Conservation (phyloP, 371 early-diverging fungal genomes). For the Mortierella sp. region DNA sequence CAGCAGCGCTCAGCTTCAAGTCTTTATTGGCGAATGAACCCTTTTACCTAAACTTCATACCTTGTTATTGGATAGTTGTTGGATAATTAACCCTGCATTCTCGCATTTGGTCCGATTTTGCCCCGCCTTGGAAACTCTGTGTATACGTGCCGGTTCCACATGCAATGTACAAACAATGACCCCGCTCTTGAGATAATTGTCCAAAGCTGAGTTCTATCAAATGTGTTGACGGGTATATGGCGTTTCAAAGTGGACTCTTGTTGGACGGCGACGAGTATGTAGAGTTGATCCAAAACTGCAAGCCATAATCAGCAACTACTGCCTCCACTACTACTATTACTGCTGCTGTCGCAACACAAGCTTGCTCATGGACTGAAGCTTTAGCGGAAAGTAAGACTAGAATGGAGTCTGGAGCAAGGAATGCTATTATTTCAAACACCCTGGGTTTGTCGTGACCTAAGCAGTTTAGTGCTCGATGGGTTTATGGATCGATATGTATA, state of each 20-base stretch:
- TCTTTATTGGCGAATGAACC: not conserved
- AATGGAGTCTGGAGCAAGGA: not conserved
- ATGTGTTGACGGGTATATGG: not conserved
- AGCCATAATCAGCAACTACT: not conserved
- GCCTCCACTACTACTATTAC: not conserved
- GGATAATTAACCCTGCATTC: not conserved
- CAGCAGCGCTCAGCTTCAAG: not conserved
- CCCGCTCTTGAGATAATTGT: not conserved
- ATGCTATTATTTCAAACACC: not conserved
- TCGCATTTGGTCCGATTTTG: constrained; percentile 5
- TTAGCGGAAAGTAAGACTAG: not conserved
- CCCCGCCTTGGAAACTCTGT: constrained; percentile 1
- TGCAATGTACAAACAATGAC: not conserved
- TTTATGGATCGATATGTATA: not conserved
- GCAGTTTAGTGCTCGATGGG: not conserved
- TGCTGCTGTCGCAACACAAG: too few species aligned
- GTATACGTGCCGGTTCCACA: not conserved
- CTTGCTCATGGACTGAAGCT: not conserved
- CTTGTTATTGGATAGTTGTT: not conserved
- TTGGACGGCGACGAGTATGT: constrained; percentile 5
- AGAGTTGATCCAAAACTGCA: constrained; percentile 8
- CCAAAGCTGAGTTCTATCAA: constrained; percentile 5
- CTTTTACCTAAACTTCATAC: constrained; percentile 2
- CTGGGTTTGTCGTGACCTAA: not conserved
- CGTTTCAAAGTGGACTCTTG: not conserved